Percentiles rank a stretch among this genome's conserved stretches.
Conservation (phyloP, 192 early-diverging fungal species). For the Coemansia sp. region DNA sequence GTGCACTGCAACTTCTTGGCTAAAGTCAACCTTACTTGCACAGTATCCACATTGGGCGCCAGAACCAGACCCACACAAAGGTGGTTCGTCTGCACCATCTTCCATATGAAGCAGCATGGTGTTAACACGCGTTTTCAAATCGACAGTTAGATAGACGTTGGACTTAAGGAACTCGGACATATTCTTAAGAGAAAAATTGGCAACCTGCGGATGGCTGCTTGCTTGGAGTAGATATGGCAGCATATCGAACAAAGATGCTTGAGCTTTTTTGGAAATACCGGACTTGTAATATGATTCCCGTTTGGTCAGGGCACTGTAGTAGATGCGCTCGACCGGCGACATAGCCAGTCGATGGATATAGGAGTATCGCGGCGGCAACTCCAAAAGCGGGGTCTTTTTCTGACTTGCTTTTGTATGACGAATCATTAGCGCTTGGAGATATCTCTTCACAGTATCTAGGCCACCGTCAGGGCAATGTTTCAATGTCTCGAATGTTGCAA, state of each 20-base stretch:
- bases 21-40: neutral
- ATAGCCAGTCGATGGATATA: slow-evolving; percentile 33
- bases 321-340: slow-evolving; percentile 41
- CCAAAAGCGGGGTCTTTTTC: slow-evolving; percentile 60
- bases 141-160: neutral
- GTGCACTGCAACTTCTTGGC: neutral
- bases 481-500: slow-evolving; percentile 51
- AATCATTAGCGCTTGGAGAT: slow-evolving; percentile 62
- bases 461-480: slow-evolving; percentile 50
- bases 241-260: neutral
- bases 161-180: neutral
- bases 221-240: slow-evolving; percentile 10
- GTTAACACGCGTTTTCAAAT: neutral
- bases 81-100: neutral
- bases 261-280: too few species aligned
- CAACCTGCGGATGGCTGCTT: neutral
- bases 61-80: neutral
- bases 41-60: neutral
- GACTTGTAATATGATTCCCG: too few species aligned
- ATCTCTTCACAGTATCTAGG: slow-evolving; percentile 28
- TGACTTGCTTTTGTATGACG: slow-evolving; percentile 71
- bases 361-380: slow-evolving; percentile 55
- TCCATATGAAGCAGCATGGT: neutral
- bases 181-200: neutral
- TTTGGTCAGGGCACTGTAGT: slow-evolving; percentile 37